Evolutionary conservation across 2,329 filamentous ascomycete species (phyloP).

Genomic region (Phialophora tarda): DNA sequence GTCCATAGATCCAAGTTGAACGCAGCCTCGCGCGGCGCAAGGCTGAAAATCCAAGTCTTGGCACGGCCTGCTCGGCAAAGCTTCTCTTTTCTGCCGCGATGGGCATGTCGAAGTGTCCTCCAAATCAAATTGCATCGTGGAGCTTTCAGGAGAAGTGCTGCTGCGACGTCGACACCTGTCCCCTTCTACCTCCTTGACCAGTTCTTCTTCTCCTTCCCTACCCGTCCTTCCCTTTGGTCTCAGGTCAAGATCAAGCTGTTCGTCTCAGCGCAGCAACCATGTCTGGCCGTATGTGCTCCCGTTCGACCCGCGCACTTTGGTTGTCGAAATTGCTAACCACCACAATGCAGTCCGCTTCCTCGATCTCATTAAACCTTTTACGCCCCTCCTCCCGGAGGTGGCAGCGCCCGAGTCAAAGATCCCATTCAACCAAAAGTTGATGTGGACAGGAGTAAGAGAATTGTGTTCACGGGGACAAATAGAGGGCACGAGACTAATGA

Average conservation of each 20-base stretch:
- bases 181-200: conserved; percentile 5
- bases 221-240: conserved; percentile 7
- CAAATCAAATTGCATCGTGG: conserved; percentile 12
- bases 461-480: conserved; percentile 1
- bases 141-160: conserved; percentile 23
- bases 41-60: background rate
- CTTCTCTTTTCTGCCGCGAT: background rate
- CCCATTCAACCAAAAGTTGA: conserved; percentile 97
- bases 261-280: conserved; percentile 28
- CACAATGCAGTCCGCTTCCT: conserved; percentile 83
- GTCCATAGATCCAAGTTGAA: background rate
- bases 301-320: conserved; percentile 23
- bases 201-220: conserved; percentile 3
- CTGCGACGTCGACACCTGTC: conserved; percentile 16
- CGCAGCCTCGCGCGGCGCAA: background rate
- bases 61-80: conserved; percentile 9
- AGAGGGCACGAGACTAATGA: conserved; percentile 27
- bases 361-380: conserved; percentile 99
- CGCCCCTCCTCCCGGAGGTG: conserved; percentile 99
- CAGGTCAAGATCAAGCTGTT: conserved; percentile 18
- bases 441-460: conserved; percentile 77
- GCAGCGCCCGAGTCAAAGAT: conserved; percentile 98
- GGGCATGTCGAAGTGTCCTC: conserved; percentile 22
- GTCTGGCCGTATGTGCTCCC: conserved; percentile 33
- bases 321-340: conserved; percentile 28